Evolutionary conservation across 805 yeast species (phyloP).

Genomic region (Grigorovia transvaalensis): DNA sequence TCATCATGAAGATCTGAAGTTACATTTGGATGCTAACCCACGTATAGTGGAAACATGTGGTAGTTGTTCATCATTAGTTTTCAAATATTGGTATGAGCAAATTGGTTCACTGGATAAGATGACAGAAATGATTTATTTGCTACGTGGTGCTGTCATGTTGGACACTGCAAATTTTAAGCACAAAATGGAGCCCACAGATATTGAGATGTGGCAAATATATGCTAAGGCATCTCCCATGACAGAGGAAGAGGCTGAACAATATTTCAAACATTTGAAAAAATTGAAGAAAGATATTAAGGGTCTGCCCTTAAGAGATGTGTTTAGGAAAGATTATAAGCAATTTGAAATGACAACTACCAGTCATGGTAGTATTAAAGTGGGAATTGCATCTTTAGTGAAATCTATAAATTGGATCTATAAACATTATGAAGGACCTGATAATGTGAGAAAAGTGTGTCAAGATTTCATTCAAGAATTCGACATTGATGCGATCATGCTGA

Average conservation of each 20-base stretch:
- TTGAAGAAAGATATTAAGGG: conserved; percentile 59
- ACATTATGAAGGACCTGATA: conserved; percentile 22
- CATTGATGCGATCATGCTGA: conserved; percentile 35
- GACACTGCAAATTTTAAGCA: conserved; percentile 64
- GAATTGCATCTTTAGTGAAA: conserved; percentile 69
- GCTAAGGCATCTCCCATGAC: background rate
- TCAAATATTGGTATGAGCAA: conserved; percentile 41
- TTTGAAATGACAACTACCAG: conserved; percentile 28
- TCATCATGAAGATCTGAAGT: conserved; percentile 71
- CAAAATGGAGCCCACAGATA: conserved; percentile 55
- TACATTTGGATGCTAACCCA: conserved; percentile 44
- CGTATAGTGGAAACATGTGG: conserved; percentile 55
- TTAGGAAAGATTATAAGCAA: conserved; percentile 78
- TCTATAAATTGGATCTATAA: conserved; percentile 44
- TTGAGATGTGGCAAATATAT: conserved; percentile 34
- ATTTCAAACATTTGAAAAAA: conserved; percentile 29
- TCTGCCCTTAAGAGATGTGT: conserved; percentile 46
- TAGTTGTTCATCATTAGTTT: conserved; percentile 69
- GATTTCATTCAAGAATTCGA: conserved; percentile 21
- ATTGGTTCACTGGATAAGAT: conserved; percentile 12
- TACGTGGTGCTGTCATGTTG: conserved; percentile 57
- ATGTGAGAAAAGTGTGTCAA: conserved; percentile 16
- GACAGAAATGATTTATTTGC: conserved; percentile 35
- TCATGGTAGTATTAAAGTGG: conserved; percentile 34
- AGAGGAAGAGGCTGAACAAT: conserved; percentile 5